Evolutionary conservation across 2,329 filamentous ascomycete genomes (phyloP).

Genomic region (Lecanosticta acicola): DNA sequence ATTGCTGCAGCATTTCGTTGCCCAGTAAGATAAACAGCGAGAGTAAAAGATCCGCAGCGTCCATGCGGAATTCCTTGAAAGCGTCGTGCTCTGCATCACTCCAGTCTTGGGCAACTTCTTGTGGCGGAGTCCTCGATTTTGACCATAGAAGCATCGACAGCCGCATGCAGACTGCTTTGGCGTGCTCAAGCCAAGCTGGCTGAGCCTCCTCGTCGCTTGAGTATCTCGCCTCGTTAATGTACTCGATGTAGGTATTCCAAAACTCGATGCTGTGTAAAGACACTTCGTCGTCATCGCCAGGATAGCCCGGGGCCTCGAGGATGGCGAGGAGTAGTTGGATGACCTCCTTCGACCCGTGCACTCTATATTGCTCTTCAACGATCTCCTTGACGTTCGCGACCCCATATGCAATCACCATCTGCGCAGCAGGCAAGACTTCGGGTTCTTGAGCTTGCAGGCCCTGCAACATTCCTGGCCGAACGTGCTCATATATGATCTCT

Average conservation of each 20-base stretch:
- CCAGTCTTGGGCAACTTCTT: constrained; percentile 56
- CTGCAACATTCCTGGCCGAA: constrained; percentile 45
- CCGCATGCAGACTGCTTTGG: constrained; percentile 56
- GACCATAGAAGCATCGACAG: constrained; percentile 33
- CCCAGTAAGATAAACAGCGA: constrained; percentile 58
- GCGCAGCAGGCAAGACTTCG: constrained; percentile 53
- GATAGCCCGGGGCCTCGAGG: constrained; percentile 59
- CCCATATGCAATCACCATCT: constrained; percentile 63
- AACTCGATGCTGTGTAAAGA: constrained; percentile 73
- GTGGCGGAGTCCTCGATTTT: constrained; percentile 51
- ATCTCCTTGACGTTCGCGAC: constrained; percentile 59
- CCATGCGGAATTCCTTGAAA: constrained; percentile 60
- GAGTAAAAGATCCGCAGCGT: constrained; percentile 72
- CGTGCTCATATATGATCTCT: constrained; percentile 52
- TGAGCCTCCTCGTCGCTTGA: constrained; percentile 41
- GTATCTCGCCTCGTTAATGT: constrained; percentile 54
- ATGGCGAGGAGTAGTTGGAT: constrained; percentile 56
- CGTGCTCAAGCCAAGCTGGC: constrained; percentile 53
- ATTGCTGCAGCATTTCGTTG: constrained; percentile 40
- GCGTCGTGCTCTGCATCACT: constrained; percentile 54
- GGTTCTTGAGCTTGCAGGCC: constrained; percentile 55
- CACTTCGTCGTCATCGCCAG: constrained; percentile 67
- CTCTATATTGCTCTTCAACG: constrained; percentile 49
- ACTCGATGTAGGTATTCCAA: constrained; percentile 70
- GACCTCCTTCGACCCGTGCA: constrained; percentile 48